A percentile compares a stretch with the other conserved stretches of the same genome.
Conservation (phyloP, 2,329 filamentous ascomycete species). For the Fusarium verticillioides region DNA sequence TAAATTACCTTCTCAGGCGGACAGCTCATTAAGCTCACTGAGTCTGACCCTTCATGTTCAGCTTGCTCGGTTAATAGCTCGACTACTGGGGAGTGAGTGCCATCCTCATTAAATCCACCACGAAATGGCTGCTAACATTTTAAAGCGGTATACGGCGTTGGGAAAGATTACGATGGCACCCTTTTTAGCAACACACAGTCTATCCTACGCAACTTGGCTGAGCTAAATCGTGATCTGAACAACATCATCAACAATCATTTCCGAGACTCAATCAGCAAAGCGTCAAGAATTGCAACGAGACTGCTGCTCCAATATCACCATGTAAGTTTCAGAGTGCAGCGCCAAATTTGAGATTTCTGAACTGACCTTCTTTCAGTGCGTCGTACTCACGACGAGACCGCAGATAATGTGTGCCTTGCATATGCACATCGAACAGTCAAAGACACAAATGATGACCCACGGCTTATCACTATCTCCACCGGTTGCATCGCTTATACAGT, state of each 20-base stretch:
- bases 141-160: constrained; percentile 44
- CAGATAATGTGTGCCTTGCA: constrained; percentile 50
- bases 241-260: constrained; percentile 44
- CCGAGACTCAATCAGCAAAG: constrained; percentile 45
- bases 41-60: constrained; percentile 44
- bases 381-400: constrained; percentile 45
- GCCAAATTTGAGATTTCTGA: fast-evolving
- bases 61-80: constrained; percentile 41
- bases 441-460: constrained; percentile 26
- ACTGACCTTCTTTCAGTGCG: constrained; percentile 33
- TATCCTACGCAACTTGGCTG: constrained; percentile 41
- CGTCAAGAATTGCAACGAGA: constrained; percentile 42
- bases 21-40: constrained; percentile 41
- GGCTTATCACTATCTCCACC: constrained; percentile 38
- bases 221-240: constrained; percentile 43
- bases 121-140: neutral
- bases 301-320: constrained; percentile 45
- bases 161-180: constrained; percentile 44
- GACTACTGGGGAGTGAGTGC: constrained; percentile 34
- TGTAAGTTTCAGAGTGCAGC: neutral
- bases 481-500: constrained; percentile 44
- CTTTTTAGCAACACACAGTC: constrained; percentile 46
- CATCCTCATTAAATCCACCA: fast-evolving
- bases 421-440: constrained; percentile 46
- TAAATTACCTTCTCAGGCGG: constrained; percentile 44